Percentiles rank a stretch among this genome's conserved stretches.
phyloP scores from a whole-genome alignment of 345 rosid genomes.

The Populus nigra region DNA sequence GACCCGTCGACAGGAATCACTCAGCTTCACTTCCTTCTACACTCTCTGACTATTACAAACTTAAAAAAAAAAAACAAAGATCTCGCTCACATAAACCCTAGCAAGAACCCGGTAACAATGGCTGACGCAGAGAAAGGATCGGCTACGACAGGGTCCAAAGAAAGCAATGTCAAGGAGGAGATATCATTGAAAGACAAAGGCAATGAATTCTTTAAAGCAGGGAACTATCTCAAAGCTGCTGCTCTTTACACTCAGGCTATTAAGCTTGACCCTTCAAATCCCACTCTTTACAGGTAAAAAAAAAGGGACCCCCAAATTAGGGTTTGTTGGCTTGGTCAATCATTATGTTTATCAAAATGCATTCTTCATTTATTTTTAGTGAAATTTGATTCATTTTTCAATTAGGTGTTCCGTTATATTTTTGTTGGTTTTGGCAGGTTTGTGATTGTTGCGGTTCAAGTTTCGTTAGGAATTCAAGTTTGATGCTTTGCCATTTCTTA shows the following conservation, averaged over 20 bases:
- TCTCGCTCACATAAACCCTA: background rate
- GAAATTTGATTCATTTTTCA: background rate
- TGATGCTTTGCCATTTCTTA: background rate
- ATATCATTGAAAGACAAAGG: slow-evolving; percentile 82
- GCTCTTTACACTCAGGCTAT: slow-evolving; percentile 97
- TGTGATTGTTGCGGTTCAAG: background rate
- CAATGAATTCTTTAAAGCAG: slow-evolving; percentile 90
- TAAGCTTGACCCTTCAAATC: slow-evolving; percentile 87
- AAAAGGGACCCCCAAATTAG: background rate
- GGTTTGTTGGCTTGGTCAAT: background rate
- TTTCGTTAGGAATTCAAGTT: background rate
- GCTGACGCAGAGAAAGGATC: slow-evolving; percentile 51
- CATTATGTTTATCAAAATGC: slow-evolving; percentile 8
- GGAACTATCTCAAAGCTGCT: slow-evolving; percentile 95
- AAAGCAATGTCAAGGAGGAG: slow-evolving; percentile 34
- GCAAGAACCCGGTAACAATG: slow-evolving; percentile 21
- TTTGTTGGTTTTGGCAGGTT: background rate
- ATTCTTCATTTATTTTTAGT: slow-evolving; percentile 14
- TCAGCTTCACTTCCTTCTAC: background rate
- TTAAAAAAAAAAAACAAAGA: background rate
- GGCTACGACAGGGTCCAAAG: slow-evolving; percentile 29
- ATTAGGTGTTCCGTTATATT: background rate
- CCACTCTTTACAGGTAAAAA: slow-evolving; percentile 76
- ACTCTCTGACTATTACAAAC: background rate
- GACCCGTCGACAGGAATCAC: background rate